Evolutionary conservation across 2,329 filamentous ascomycete genomes (phyloP), one percentile per base, ranked within the genome.

Genomic region (Mycosphaerelloides madeirae): DNA sequence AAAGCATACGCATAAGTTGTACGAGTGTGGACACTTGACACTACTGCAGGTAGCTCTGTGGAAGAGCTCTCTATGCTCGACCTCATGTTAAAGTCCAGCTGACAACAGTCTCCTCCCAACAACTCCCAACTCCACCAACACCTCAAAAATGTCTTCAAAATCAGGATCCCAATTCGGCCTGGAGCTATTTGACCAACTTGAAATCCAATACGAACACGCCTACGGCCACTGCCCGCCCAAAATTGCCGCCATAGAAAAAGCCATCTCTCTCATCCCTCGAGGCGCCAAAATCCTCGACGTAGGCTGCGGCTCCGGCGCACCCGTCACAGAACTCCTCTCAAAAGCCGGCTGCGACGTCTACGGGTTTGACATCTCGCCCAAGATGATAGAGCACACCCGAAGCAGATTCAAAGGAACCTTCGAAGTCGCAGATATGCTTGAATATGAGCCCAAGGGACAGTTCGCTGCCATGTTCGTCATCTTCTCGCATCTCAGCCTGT

Each of bases 231-330:
- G 59, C 42, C 43, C 48, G 9, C 58, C 55, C 51, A 59, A 61
- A 43, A 53, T 44, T 18, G 40, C 49, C 1, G 54, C 50, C 33
- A 29, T 49, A 3, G 28, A 20, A 18, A 37, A 43, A n/a, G 46
- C 46, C 6, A 49, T 52, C 28, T n/a, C 35, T 6, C 22, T 47
- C 2, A 31, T 49, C 9, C 38, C n/a, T 14, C 29, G n/a, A 25
- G 31, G 31, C 13, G 13, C 31, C 6, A 32, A 6, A 16, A 13
- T 5, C 6, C 6, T n/a, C 5, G 31, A 65, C 34, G 51, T 65
- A 3, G 63, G 62, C n/a, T 65, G 59, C 41, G 63, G 63, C 2
- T 64, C 62, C 6, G 63, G 62, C 13, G 47, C 50, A 8, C 61
- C 62, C 3, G 61, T 60, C 14, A 50, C 61, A 2, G 29, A 54